phyloP scores from a whole-genome alignment of 495 filamentous ascomycete genomes.

The Entonaema liquescens region DNA sequence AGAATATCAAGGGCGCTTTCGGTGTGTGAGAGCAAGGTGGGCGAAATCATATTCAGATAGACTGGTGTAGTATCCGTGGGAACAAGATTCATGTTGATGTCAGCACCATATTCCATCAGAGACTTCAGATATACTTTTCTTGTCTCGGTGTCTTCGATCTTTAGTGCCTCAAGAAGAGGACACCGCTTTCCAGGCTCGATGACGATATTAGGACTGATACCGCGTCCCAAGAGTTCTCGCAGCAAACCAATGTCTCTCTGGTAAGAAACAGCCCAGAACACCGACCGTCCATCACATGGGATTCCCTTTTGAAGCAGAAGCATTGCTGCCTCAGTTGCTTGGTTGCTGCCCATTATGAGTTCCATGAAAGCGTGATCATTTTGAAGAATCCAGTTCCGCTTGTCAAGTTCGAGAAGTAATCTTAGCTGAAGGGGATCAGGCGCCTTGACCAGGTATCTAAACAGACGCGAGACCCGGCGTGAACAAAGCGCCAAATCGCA shows the following conservation, averaged over 20 bases:
- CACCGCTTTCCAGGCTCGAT: neutral
- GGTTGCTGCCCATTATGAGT: neutral
- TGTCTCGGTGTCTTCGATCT: neutral
- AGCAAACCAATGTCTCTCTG: slow-evolving; percentile 8
- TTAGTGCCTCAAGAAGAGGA: slow-evolving; percentile 11
- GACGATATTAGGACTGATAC: slow-evolving; percentile 11
- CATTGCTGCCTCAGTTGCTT: neutral
- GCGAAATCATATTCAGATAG: neutral
- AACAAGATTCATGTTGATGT: neutral
- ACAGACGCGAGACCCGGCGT: slow-evolving; percentile 4
- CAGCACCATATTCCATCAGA: slow-evolving; percentile 12
- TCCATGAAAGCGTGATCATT: neutral
- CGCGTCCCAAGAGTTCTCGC: neutral
- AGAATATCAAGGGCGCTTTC: slow-evolving; percentile 10
- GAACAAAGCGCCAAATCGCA: neutral
- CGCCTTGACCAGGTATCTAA: neutral
- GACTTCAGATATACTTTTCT: slow-evolving; percentile 11
- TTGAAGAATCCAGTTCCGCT: neutral
- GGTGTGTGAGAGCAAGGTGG: neutral
- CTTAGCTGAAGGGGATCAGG: neutral
- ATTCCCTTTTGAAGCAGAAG: slow-evolving; percentile 3
- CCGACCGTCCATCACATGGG: neutral
- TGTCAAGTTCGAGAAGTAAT: slow-evolving; percentile 3
- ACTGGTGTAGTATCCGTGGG: neutral
- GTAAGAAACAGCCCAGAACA: slow-evolving; percentile 16